Evolutionary conservation across 139 green algal genomes (phyloP).

Genomic region (Deuterostichococcus epilithicus): DNA sequence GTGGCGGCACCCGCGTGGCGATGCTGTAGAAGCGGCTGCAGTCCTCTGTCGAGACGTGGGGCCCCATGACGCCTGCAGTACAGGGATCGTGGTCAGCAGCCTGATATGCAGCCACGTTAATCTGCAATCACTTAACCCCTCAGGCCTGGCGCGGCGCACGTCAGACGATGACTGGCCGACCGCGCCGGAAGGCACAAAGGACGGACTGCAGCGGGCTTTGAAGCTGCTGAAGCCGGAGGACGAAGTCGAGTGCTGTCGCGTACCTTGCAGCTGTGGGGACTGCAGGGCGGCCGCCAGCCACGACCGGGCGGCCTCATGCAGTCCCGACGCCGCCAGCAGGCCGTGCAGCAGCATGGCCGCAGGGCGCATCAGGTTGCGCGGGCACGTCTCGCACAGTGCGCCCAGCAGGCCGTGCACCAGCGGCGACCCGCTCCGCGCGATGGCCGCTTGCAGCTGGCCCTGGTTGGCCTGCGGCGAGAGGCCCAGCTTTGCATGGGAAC

Average conservation of each 20-base stretch:
- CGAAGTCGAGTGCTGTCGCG: no score
- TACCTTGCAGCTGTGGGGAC: neutral
- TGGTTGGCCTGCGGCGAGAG: neutral
- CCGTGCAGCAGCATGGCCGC: neutral
- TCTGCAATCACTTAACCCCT: no score
- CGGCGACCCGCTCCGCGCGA: slow-evolving; percentile 1
- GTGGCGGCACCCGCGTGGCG: neutral
- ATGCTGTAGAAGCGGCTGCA: slow-evolving; percentile 8
- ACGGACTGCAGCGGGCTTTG: no score
- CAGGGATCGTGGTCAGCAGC: neutral
- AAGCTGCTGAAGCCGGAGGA: no score
- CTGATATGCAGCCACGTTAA: no score
- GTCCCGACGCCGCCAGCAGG: neutral
- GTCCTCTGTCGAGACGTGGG: neutral
- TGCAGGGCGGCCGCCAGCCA: neutral
- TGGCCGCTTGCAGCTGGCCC: neutral
- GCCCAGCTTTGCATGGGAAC: neutral
- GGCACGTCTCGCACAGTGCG: slow-evolving; percentile 8
- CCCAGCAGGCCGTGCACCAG: slow-evolving; percentile 12
- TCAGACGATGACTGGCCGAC: neutral
- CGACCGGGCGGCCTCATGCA: neutral
- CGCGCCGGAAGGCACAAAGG: neutral
- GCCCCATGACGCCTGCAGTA: slow-evolving; percentile 3
- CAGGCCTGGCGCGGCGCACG: no score
- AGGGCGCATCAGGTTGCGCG: neutral